Percentiles rank a stretch among this genome's conserved stretches.
Evolutionary conservation across 2,329 filamentous ascomycete genomes (phyloP).

Genomic region (Gnomoniopsis smithogilvyi): DNA sequence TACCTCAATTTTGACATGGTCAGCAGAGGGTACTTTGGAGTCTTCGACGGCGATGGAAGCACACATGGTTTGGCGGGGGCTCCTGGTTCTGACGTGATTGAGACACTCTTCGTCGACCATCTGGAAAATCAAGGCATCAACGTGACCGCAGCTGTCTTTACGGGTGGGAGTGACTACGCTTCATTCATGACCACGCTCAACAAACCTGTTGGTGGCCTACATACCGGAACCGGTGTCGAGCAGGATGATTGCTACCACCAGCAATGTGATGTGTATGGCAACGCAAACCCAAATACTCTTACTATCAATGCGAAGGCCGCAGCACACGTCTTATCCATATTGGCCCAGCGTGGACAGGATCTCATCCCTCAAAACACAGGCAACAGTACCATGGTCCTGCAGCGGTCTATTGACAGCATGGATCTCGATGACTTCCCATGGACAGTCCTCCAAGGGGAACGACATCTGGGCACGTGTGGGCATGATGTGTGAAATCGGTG

Average conservation of each 20-base stretch:
- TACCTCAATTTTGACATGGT: constrained; percentile 43
- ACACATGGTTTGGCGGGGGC: not conserved
- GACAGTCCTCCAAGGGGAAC: too few species aligned
- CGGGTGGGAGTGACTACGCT: constrained; percentile 21
- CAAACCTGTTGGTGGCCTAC: constrained; percentile 34
- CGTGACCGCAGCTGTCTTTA: constrained; percentile 27
- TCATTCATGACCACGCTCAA: constrained; percentile 28
- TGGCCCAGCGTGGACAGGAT: too few species aligned
- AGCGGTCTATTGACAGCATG: too few species aligned
- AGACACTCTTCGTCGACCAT: constrained; percentile 29
- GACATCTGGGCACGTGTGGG: too few species aligned
- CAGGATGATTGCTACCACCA: constrained; percentile 34
- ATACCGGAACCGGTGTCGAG: constrained; percentile 25
- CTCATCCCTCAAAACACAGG: too few species aligned
- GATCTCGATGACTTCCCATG: too few species aligned
- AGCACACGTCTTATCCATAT: too few species aligned
- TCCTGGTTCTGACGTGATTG: constrained; percentile 30
- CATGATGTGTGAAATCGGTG: too few species aligned
- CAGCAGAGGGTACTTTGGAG: constrained; percentile 30
- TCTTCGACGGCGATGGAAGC: constrained; percentile 25
- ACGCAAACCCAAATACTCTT: constrained; percentile 28
- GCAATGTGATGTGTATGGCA: constrained; percentile 30
- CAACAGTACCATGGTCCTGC: too few species aligned
- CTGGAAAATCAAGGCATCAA: constrained; percentile 24
- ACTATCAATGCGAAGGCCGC: constrained; percentile 29